phyloP scores from a whole-genome alignment of 768 basidiomycete species.

The Stropharia rugosoannulata region DNA sequence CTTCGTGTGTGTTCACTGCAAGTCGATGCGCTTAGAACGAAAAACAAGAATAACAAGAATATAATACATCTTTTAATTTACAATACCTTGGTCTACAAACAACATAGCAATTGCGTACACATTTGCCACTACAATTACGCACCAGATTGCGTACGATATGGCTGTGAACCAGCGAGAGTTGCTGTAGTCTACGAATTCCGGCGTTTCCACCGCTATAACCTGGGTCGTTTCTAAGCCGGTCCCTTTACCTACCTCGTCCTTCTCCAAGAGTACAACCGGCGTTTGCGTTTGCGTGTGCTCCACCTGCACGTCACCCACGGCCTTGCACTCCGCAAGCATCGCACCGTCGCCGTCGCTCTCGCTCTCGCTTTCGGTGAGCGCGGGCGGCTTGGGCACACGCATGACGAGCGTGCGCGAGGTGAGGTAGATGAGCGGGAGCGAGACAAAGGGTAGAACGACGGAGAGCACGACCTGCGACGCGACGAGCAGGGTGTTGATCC shows the following conservation, averaged over 20 bases:
- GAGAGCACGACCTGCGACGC: conserved; percentile 76
- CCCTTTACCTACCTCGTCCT: conserved; percentile 2
- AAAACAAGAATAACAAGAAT: conserved; percentile 4
- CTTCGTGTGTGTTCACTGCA: too few species aligned
- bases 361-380: conserved; percentile 5
- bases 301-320: neutral
- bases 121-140: conserved; percentile 49
- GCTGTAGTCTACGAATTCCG: conserved; percentile 35
- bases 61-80: conserved; percentile 1
- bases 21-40: neutral
- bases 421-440: conserved; percentile 70
- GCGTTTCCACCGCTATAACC: conserved; percentile 5
- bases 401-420: conserved; percentile 62
- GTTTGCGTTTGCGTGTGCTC: neutral
- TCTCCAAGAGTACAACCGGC: neutral
- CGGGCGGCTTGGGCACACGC: conserved; percentile 46
- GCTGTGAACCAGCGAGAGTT: conserved; percentile 35
- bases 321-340: neutral
- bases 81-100: conserved; percentile 9
- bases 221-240: conserved; percentile 2
- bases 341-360: neutral
- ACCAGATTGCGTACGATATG: conserved; percentile 46
- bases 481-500: conserved; percentile 69
- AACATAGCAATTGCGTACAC: conserved; percentile 51
- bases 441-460: conserved; percentile 72